These are phyloP conservation scores for Asterophora lycoperdoides DNA, from an alignment of 768 basidiomycete species.

Conservation along the genomic window DNA sequence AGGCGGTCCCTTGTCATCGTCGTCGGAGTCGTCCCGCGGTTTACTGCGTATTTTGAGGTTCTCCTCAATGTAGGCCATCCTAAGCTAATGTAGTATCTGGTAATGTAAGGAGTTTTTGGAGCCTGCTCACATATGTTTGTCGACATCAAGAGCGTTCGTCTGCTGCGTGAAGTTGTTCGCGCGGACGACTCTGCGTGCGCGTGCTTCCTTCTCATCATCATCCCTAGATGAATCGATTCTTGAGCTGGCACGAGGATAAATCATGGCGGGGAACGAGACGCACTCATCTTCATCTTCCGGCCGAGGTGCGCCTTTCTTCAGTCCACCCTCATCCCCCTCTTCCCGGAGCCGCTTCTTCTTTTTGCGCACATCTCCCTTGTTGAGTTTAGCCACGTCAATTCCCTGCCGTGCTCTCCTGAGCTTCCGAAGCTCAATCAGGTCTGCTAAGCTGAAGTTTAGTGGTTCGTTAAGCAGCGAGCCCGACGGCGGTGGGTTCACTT, in stretches of 20 bases:
- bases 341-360: slow-evolving; percentile 57
- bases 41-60: slow-evolving; percentile 77
- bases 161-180: slow-evolving; percentile 96
- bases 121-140: slow-evolving; percentile 87
- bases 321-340: slow-evolving; percentile 45
- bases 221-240: slow-evolving; percentile 36
- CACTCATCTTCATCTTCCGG: slow-evolving; percentile 59
- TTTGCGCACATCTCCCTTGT: slow-evolving; percentile 77
- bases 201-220: slow-evolving; percentile 62
- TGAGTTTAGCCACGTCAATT: slow-evolving; percentile 81
- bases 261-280: slow-evolving; percentile 21
- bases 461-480: slow-evolving; percentile 5
- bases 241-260: not conserved
- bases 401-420: slow-evolving; percentile 70
- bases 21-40: slow-evolving; percentile 43
- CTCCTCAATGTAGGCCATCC: slow-evolving; percentile 98
- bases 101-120: not conserved
- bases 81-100: slow-evolving; percentile 23
- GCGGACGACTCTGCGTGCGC: slow-evolving; percentile 69
- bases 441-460: slow-evolving; percentile 53
- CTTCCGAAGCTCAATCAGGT: slow-evolving; percentile 81
- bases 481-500: slow-evolving; percentile 1
- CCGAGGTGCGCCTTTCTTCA: slow-evolving; percentile 43
- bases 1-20: slow-evolving; percentile 38
- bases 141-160: slow-evolving; percentile 92